phyloP scores from a whole-genome alignment of 176 grass and related monocot species.

The Tillandsia fasciculata region DNA sequence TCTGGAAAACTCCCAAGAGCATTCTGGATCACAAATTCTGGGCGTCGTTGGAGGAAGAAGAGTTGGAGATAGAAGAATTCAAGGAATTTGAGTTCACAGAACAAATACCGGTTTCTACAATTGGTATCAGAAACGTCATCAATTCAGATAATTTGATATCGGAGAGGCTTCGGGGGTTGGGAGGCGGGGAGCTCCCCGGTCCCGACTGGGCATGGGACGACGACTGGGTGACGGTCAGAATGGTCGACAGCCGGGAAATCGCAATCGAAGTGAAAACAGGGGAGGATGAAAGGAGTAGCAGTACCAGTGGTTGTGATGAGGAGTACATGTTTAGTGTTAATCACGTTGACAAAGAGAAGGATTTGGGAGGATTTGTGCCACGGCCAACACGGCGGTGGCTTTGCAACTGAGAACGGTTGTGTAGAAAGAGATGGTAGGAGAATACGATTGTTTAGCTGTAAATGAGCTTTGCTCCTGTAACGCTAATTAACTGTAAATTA shows the following conservation, averaged over 20 bases:
- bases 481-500: background rate
- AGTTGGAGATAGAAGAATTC: background rate
- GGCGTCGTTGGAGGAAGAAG: slow-evolving; percentile 2
- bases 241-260: background rate
- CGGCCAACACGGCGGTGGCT: background rate
- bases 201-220: slow-evolving; percentile 17
- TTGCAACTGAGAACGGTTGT: background rate
- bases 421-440: background rate
- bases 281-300: too few relatives aligned
- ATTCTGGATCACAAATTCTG: slow-evolving; percentile 16
- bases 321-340: slow-evolving; percentile 2
- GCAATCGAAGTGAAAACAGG: background rate
- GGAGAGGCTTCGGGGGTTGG: background rate
- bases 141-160: background rate
- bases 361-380: slow-evolving; percentile 3
- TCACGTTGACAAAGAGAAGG: background rate
- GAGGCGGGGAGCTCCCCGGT: background rate
- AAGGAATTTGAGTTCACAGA: background rate
- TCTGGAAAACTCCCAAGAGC: slow-evolving; percentile 4
- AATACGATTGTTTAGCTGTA: background rate
- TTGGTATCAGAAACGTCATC: too few relatives aligned
- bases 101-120: background rate
- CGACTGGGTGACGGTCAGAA: slow-evolving; percentile 7
- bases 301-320: background rate
- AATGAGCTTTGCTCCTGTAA: background rate